phyloP scores from a whole-genome alignment of 2,329 filamentous ascomycete genomes.

The Trichoderma sp. region DNA sequence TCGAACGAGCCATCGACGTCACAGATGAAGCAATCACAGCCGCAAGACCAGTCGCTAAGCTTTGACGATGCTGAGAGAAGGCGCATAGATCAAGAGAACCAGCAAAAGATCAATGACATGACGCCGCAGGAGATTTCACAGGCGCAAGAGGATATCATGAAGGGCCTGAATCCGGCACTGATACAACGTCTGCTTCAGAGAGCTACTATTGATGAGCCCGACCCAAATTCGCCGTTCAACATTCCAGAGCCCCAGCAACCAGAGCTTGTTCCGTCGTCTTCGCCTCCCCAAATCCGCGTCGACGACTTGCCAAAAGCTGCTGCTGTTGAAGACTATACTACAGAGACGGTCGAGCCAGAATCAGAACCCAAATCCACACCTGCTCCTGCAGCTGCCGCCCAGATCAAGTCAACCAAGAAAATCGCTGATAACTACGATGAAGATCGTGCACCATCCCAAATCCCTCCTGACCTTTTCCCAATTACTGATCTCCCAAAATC shows the following conservation, averaged over 20 bases:
- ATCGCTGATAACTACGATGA: slow-evolving; percentile 45
- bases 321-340: slow-evolving; percentile 30
- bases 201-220: slow-evolving; percentile 71
- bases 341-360: slow-evolving; percentile 7
- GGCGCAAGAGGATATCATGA: slow-evolving; percentile 79
- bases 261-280: not conserved
- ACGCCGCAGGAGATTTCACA: slow-evolving; percentile 77
- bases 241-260: slow-evolving; percentile 32
- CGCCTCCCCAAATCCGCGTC: slow-evolving; percentile 42
- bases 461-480: slow-evolving; percentile 49
- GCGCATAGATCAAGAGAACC: slow-evolving; percentile 84
- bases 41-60: slow-evolving; percentile 26
- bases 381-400: not conserved
- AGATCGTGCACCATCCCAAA: slow-evolving; percentile 47
- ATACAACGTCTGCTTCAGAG: slow-evolving; percentile 76
- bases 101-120: slow-evolving; percentile 74
- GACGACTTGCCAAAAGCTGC: slow-evolving; percentile 38
- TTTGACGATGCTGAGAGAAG: slow-evolving; percentile 63
- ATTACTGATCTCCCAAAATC: slow-evolving; percentile 47
- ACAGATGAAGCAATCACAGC: not conserved
- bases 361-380: slow-evolving; percentile 15
- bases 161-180: slow-evolving; percentile 73
- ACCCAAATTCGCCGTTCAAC: slow-evolving; percentile 51
- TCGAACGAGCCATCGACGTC: slow-evolving; percentile 26
- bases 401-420: slow-evolving; percentile 34